Evolutionary conservation across 805 yeast species (phyloP), one percentile per base, ranked within the genome.

Genomic region (Candida boidinii): DNA sequence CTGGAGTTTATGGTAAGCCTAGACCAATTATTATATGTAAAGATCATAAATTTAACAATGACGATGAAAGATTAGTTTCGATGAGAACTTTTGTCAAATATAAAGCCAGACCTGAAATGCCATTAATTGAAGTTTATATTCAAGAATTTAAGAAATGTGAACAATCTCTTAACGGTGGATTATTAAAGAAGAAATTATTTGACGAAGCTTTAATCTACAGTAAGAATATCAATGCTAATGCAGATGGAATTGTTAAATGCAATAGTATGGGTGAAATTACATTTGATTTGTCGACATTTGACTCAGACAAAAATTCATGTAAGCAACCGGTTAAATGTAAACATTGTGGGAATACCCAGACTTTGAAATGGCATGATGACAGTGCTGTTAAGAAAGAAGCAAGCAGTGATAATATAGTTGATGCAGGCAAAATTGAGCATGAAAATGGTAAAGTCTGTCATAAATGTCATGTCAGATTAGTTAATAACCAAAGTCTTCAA

Each of bases 1-100:
- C 39, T 1, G 33, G 29, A 22, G 22, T 42, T 1, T 31, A 40
- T 14, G 79, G 79, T 1, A 60, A 44, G 24, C 51, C 73, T 7
- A 46, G 44, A 17, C 79, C 78, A 1, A 51, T 57, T 4, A 42
- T 73, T 12, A 38, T 58, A 2, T 75, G 81, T 41, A 49, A 61
- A 1, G 43, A 48, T 3, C 78, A 73, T 47, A 36, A 30, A 10
- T 7, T 10, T 2, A 18, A 18, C 4, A 24, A 17, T 1, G 16
- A 26, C 3, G 19, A 17, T 7, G 11, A 35, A 7, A 31, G 37
- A 4, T 39, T 64, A n/a, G 49, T 49, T 29, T 31, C 48, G 2
- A 37, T 65, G 32, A 41, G 62, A 23, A 34, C 47, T 3, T 31
- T 40, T 5, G 72, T 58, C n/a, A 60, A 45, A 38, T 34, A 60